A percentile compares a stretch with the other conserved stretches of the same genome.
Evolutionary conservation across 441 rosid genomes (phyloP).

Genomic region (Metrosideros polymorpha): DNA sequence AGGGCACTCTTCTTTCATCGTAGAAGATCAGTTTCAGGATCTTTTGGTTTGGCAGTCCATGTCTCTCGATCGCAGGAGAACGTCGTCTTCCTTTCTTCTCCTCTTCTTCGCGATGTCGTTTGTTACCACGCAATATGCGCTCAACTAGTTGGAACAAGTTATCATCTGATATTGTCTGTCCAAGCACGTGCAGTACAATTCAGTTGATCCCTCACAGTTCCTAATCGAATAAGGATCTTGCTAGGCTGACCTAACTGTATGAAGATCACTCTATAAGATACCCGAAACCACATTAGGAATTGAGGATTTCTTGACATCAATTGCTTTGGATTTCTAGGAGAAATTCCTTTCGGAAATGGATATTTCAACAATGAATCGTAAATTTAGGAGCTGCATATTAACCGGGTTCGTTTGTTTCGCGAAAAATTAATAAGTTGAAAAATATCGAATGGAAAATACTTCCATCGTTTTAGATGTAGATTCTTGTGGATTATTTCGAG

Average conservation of each 20-base stretch:
- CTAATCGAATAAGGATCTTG: no score
- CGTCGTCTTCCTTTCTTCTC: neutral
- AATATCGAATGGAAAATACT: no score
- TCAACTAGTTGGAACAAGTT: neutral
- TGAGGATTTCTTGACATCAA: neutral
- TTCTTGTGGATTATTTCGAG: no score
- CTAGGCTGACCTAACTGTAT: neutral
- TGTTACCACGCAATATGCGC: neutral
- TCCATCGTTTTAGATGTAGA: no score
- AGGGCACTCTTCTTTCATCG: neutral
- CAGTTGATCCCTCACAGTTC: neutral
- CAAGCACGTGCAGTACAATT: neutral
- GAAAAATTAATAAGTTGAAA: no score
- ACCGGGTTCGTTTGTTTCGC: neutral
- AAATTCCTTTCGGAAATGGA: neutral
- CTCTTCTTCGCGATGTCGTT: neutral
- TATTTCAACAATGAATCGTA: neutral
- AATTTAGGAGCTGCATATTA: neutral
- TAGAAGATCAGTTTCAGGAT: neutral
- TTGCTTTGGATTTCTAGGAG: neutral
- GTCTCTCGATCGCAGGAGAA: neutral
- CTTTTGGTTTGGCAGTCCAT: neutral
- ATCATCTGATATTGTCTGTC: neutral
- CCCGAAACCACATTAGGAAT: neutral
- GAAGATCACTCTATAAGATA: neutral